phyloP scores from a whole-genome alignment of 2,329 filamentous ascomycete genomes.

The Rhynchosporium secalis region DNA sequence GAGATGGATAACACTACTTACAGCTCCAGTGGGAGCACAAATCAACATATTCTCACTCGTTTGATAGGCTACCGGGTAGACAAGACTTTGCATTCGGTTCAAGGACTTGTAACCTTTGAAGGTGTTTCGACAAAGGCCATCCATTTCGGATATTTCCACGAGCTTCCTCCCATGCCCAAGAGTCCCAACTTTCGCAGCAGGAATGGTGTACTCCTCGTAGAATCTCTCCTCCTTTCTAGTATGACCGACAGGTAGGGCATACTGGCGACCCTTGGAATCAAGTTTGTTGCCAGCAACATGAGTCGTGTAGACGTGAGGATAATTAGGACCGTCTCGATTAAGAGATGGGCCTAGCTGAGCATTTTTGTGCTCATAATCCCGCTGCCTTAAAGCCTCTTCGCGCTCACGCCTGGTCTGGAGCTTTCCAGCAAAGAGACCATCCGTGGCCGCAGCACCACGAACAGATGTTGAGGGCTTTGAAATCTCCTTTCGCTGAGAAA shows the following conservation, averaged over 20 bases:
- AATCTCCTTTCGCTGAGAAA: constrained; percentile 73
- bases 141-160: constrained; percentile 77
- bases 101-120: constrained; percentile 92
- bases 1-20: constrained; percentile 43
- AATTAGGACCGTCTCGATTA: constrained; percentile 69
- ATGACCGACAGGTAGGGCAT: constrained; percentile 76
- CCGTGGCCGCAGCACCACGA: constrained; percentile 59
- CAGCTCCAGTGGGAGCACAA: constrained; percentile 92
- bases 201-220: constrained; percentile 88
- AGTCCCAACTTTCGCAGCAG: constrained; percentile 75
- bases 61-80: constrained; percentile 92
- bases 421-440: constrained; percentile 49
- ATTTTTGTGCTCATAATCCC: constrained; percentile 82
- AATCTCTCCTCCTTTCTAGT: constrained; percentile 70
- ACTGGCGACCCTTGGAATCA: constrained; percentile 76
- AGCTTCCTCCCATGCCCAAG: constrained; percentile 73
- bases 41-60: constrained; percentile 99
- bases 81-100: constrained; percentile 97
- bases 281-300: constrained; percentile 85
- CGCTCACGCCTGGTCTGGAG: constrained; percentile 76
- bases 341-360: constrained; percentile 69
- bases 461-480: constrained; percentile 45
- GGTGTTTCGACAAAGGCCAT: constrained; percentile 85
- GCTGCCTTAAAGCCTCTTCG: constrained; percentile 72
- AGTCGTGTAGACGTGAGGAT: constrained; percentile 89